Evolutionary conservation across 805 yeast species (phyloP), one percentile per base, ranked within the genome.

Genomic region (Spathaspora arborariae): DNA sequence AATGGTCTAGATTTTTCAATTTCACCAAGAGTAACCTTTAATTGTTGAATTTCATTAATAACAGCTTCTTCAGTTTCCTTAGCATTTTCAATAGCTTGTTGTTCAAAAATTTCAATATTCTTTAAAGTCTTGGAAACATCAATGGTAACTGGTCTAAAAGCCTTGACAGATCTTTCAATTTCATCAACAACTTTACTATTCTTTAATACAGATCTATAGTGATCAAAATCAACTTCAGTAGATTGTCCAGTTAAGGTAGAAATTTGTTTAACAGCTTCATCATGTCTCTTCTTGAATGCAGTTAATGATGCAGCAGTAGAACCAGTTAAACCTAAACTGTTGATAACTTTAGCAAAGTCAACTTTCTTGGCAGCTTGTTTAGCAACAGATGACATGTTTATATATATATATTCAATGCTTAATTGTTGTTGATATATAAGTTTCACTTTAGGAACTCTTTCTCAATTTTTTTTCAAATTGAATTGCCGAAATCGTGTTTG

Each of bases 1-100:
- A 94, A 91, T 62, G 99, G 96, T 79, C 98, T 88, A 51, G 99
- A 97, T 56, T 86, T 74, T 78, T 94, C 96, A 68, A 94, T 94
- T 79, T 94, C 92, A 68, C 82, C 81, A 67, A 94, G 80, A 51
- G 99, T 92, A 73, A 80, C 83, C 70, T 87, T 82, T 67, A 94
- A 82, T 60, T 89, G 90, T 56, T 79, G 75, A 62, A 94, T 79
- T 78, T 94, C 98, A 59, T 84, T 82, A 55, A 82, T 74, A 52
- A 94, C 98, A 59, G 91, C 82, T 54, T 82, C 72, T 78, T 92
- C 97, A 53, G 99, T 94, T 60, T 83, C 81, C 75, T 88, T 81
- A 57, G 99, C 99, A 72, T 91, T 92, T 73, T 88, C 96, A 59
- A 94, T 65, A 45, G 99, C 99, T 79, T 90, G 90, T 57, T 85